Conservation (phyloP, 768 basidiomycete genomes). For the Phanerochaete sordida region DNA sequence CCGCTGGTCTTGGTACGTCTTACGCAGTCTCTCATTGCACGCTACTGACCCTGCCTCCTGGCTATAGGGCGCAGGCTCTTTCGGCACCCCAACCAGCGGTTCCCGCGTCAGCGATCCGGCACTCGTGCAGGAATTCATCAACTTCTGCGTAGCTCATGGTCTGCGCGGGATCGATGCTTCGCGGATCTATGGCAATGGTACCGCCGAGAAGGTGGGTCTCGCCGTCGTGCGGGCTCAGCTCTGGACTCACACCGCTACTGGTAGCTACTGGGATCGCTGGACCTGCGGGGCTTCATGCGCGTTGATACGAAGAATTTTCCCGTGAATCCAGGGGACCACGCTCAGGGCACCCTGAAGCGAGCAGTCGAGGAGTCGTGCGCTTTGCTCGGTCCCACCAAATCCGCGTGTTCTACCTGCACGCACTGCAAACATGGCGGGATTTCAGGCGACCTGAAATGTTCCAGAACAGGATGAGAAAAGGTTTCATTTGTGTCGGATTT, state of each 20-base stretch:
- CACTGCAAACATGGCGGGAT: too few species aligned
- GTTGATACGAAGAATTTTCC: constrained; percentile 27
- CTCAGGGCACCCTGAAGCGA: constrained; percentile 36
- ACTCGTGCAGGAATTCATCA: constrained; percentile 20
- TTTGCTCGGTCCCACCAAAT: constrained; percentile 44
- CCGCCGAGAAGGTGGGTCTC: constrained; percentile 11
- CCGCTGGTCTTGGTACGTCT: too few species aligned
- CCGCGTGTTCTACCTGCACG: constrained; percentile 56
- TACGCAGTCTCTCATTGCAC: neutral
- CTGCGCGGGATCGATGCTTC: constrained; percentile 8
- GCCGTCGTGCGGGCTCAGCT: constrained; percentile 7
- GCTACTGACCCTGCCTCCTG: neutral
- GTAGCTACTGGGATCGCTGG: neutral
- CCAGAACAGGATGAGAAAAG: too few species aligned
- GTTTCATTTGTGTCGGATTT: too few species aligned
- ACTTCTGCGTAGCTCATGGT: constrained; percentile 15
- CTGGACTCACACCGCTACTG: neutral
- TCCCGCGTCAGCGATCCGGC: constrained; percentile 13
- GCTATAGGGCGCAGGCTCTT: constrained; percentile 14
- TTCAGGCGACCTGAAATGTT: too few species aligned
- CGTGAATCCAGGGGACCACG: constrained; percentile 37
- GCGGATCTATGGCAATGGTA: constrained; percentile 5
- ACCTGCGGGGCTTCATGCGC: neutral
- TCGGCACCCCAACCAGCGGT: constrained; percentile 12
- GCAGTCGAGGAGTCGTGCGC: constrained; percentile 44